These are phyloP conservation scores for Biscogniauxia mediterranea DNA, from an alignment of 2,329 filamentous ascomycete genomes.

Conservation along the genomic window DNA sequence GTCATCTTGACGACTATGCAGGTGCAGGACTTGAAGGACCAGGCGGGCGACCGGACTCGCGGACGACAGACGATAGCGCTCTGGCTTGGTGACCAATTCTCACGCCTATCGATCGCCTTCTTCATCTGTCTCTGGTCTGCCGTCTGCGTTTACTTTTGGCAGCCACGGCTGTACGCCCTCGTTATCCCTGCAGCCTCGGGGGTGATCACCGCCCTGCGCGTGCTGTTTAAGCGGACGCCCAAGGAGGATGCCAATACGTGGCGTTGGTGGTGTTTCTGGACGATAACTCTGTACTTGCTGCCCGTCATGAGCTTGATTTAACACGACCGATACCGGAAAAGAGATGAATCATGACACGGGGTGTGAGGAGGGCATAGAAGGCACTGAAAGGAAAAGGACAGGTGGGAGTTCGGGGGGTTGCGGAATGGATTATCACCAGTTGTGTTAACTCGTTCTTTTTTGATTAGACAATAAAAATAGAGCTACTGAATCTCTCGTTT, in stretches of 20 bases:
- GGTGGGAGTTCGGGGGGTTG: neutral
- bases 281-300: constrained; percentile 18
- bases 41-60: constrained; percentile 17
- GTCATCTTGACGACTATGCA: constrained; percentile 22
- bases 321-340: neutral
- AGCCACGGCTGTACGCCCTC: constrained; percentile 6
- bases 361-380: too few relatives aligned
- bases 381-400: neutral
- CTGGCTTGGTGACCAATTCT: constrained; percentile 15
- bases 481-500: too few relatives aligned
- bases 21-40: constrained; percentile 20
- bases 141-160: neutral
- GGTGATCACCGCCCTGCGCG: constrained; percentile 12
- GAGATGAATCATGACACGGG: neutral
- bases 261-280: constrained; percentile 21
- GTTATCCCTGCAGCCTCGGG: constrained; percentile 10
- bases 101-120: neutral
- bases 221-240: constrained; percentile 10
- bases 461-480: too few relatives aligned
- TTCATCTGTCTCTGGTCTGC: neutral
- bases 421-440: too few relatives aligned
- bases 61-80: constrained; percentile 17
- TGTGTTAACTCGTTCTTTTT: too few relatives aligned
- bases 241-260: constrained; percentile 18
- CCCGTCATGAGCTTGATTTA: constrained; percentile 12